Conservation (phyloP, 805 yeast genomes). For the Candida germanica region DNA sequence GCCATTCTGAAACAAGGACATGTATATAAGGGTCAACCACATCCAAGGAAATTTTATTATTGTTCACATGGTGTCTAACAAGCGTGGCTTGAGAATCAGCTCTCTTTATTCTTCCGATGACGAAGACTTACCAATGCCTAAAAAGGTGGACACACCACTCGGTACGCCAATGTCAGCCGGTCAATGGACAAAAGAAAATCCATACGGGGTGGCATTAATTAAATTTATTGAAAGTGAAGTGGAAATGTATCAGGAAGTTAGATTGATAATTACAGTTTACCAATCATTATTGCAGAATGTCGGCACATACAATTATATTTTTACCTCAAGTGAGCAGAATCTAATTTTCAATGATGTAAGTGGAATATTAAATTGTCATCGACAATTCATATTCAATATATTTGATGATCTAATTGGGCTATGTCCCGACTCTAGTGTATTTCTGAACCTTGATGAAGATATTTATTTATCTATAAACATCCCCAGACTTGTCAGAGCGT, state of each 20-base stretch:
- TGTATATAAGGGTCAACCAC: no score
- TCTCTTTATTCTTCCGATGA: constrained; percentile 2
- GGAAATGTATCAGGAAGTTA: constrained; percentile 25
- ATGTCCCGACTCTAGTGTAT: no score
- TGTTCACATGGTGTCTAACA: neutral
- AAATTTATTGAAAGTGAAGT: constrained; percentile 7
- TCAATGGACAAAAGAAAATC: no score
- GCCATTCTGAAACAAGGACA: no score
- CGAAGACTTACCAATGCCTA: constrained; percentile 8
- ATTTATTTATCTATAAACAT: constrained; percentile 4
- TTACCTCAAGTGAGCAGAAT: constrained; percentile 32
- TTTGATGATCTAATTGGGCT: no score
- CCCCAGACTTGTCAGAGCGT: constrained; percentile 10
- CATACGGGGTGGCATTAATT: no score
- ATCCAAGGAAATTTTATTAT: neutral
- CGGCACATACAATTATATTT: constrained; percentile 22
- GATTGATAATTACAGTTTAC: constrained; percentile 26
- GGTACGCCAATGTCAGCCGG: no score
- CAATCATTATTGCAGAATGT: constrained; percentile 28
- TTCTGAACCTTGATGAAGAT: no score
- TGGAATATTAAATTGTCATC: constrained; percentile 32
- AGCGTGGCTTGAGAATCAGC: constrained; percentile 5
- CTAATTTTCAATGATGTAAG: constrained; percentile 44
- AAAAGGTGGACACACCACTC: constrained; percentile 37
- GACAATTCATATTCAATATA: no score